phyloP scores from a whole-genome alignment of 768 basidiomycete species.

The Serendipita sp. region DNA sequence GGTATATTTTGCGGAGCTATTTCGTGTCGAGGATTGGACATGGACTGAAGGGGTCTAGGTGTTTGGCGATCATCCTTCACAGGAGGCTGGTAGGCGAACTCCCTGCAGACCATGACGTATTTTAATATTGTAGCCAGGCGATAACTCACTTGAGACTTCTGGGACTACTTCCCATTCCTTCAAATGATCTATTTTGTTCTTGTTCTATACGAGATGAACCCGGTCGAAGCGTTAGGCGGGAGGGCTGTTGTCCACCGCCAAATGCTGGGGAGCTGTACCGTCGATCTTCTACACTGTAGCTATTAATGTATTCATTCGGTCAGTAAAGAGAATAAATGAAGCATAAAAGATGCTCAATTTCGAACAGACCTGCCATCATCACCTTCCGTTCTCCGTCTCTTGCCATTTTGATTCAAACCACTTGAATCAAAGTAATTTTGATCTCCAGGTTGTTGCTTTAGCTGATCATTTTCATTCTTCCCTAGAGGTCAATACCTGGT shows the following conservation, averaged over 20 bases:
- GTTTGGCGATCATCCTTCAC: no score
- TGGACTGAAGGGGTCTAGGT: no score
- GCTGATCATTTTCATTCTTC: neutral
- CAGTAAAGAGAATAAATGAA: neutral
- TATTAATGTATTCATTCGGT: neutral
- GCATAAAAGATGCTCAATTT: neutral
- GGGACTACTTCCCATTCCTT: neutral
- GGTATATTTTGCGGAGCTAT: no score
- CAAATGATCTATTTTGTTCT: neutral
- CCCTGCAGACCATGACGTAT: neutral
- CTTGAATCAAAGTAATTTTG: neutral
- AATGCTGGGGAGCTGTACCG: neutral
- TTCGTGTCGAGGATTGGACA: no score
- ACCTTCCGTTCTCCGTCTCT: neutral
- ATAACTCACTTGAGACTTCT: neutral
- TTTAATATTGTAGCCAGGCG: neutral
- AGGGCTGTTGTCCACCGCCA: neutral
- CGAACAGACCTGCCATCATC: no score
- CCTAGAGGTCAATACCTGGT: neutral
- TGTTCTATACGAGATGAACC: neutral
- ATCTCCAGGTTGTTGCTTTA: neutral
- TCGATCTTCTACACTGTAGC: neutral
- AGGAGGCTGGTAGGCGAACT: neutral
- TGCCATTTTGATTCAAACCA: neutral
- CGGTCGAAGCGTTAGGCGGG: constrained; percentile 1